Evolutionary conservation across 495 filamentous ascomycete species (phyloP).

Genomic region (Xanthoparmelia taractica): DNA sequence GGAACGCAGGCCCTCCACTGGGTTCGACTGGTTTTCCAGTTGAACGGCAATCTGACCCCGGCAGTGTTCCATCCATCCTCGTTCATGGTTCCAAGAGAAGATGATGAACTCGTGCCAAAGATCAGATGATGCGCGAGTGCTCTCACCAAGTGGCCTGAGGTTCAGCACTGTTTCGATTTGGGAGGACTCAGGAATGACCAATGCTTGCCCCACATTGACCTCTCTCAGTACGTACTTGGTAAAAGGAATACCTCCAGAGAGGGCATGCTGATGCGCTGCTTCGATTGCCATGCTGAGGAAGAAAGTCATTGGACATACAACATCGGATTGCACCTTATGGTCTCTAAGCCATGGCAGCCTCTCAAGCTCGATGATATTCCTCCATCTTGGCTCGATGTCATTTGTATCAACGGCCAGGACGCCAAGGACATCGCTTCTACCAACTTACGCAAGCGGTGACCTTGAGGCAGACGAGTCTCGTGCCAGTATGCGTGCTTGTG

Average conservation of each 20-base stretch:
- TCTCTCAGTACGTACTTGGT: background rate
- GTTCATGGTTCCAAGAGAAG: conserved; percentile 2
- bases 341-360: background rate
- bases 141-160: background rate
- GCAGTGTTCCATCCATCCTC: conserved; percentile 3
- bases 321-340: background rate
- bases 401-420: background rate
- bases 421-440: background rate
- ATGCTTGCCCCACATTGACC: background rate
- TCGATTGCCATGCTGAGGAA: background rate
- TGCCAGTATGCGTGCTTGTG: background rate
- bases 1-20: background rate
- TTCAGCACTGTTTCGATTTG: background rate
- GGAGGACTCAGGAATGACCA: background rate
- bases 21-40: background rate
- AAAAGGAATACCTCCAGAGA: background rate
- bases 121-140: background rate
- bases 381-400: background rate
- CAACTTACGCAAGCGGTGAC: background rate
- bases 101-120: background rate
- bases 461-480: background rate
- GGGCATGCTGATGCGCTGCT: background rate
- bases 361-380: background rate
- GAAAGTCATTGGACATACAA: background rate
- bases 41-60: background rate